These are phyloP conservation scores for Chrysoporthe austroafricana DNA, from an alignment of 2,329 filamentous ascomycete genomes.

Conservation along the genomic window DNA sequence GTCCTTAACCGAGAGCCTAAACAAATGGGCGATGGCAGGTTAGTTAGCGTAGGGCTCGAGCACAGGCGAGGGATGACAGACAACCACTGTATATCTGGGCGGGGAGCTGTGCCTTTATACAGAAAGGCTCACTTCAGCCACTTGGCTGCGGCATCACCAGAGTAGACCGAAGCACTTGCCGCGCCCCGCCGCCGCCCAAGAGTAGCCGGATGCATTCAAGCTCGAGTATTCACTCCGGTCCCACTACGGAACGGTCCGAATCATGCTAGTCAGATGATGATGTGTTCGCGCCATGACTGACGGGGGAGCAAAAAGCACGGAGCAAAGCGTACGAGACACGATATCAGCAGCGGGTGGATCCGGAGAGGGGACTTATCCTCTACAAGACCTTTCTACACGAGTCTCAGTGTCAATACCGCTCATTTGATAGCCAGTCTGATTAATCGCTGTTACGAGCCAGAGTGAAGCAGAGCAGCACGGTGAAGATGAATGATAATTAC, in stretches of 20 bases:
- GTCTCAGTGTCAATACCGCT: no score
- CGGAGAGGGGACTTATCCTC: no score
- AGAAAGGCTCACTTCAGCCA: not conserved
- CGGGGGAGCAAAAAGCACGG: not conserved
- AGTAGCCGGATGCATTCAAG: not conserved
- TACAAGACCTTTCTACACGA: not conserved
- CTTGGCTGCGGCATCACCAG: not conserved
- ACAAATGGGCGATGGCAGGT: no score
- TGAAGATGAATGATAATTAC: no score
- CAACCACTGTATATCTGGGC: not conserved
- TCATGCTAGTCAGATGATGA: not conserved
- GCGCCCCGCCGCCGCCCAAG: no score
- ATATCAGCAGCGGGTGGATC: not conserved
- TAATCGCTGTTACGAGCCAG: no score
- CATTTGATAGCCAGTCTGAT: no score
- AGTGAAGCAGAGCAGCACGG: no score
- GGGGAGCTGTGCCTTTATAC: no score
- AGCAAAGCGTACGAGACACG: not conserved
- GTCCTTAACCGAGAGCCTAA: not conserved
- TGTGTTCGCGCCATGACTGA: not conserved
- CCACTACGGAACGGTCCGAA: conserved; percentile 6
- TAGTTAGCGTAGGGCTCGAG: not conserved
- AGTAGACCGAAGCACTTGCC: no score
- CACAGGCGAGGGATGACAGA: not conserved
- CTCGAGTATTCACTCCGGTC: not conserved